Percentiles rank a stretch among this genome's conserved stretches.
Conservation (phyloP, 1,284 basidiomycete species). For the Blastosporella zonata region DNA sequence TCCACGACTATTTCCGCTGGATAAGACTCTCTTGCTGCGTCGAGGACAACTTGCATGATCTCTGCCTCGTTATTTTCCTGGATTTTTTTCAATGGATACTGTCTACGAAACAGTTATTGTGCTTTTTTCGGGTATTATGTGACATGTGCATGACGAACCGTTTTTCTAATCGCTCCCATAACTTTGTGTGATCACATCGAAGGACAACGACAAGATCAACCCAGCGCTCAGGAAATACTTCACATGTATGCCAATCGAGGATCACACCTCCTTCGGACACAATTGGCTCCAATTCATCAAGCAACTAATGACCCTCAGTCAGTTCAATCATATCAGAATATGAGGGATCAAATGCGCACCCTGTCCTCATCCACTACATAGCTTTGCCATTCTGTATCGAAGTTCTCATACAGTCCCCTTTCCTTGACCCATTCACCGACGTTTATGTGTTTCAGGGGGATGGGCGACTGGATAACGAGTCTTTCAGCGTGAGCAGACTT, state of each 20-base stretch:
- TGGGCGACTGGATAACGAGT: constrained; percentile 63
- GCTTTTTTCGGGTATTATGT: background rate
- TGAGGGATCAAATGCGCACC: constrained; percentile 38
- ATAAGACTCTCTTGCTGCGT: constrained; percentile 89
- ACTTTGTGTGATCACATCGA: constrained; percentile 80
- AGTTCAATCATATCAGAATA: background rate
- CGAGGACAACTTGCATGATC: constrained; percentile 92
- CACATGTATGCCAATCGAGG: constrained; percentile 97
- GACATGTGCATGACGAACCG: constrained; percentile 51
- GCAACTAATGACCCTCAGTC: constrained; percentile 46
- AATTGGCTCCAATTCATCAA: constrained; percentile 85
- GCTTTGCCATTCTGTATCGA: constrained; percentile 92
- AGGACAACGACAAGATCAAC: constrained; percentile 95
- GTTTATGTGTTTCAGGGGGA: constrained; percentile 81
- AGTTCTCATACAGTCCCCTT: constrained; percentile 79
- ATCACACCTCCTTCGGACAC: constrained; percentile 75
- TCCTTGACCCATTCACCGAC: constrained; percentile 89
- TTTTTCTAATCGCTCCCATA: constrained; percentile 95
- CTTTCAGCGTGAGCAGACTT: constrained; percentile 92
- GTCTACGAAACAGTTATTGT: constrained; percentile 43
- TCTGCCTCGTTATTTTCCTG: constrained; percentile 99
- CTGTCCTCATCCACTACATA: constrained; percentile 96
- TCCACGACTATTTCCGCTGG: constrained; percentile 85
- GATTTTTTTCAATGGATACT: constrained; percentile 90
- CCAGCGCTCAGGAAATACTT: constrained; percentile 95